phyloP scores from a whole-genome alignment of 768 basidiomycete genomes.

The Collybia mongolica region DNA sequence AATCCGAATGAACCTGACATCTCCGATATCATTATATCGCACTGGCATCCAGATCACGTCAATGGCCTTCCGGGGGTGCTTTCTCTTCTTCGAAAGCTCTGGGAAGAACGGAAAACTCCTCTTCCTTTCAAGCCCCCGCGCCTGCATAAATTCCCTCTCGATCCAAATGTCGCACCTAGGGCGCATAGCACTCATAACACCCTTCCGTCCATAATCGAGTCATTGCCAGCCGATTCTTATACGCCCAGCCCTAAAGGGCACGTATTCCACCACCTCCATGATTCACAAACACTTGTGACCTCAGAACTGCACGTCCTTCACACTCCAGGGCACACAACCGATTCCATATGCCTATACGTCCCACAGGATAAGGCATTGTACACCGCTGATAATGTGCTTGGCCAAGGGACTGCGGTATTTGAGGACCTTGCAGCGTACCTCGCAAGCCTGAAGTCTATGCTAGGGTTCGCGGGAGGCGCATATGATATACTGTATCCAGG shows the following conservation, averaged over 20 bases:
- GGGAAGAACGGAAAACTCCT: slow-evolving; percentile 47
- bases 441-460: slow-evolving; percentile 57
- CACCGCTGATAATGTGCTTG: slow-evolving; percentile 89
- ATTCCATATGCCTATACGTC: slow-evolving; percentile 77
- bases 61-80: slow-evolving; percentile 76
- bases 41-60: slow-evolving; percentile 88
- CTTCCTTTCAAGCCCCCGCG: slow-evolving; percentile 62
- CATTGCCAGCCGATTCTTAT: slow-evolving; percentile 44
- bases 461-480: slow-evolving; percentile 31
- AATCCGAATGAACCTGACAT: slow-evolving; percentile 52
- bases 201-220: slow-evolving; percentile 38
- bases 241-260: slow-evolving; percentile 39
- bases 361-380: slow-evolving; percentile 74
- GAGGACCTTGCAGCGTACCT: slow-evolving; percentile 78
- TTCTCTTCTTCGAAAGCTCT: slow-evolving; percentile 58
- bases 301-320: slow-evolving; percentile 65
- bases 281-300: slow-evolving; percentile 50
- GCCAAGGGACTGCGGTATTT: slow-evolving; percentile 88
- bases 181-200: slow-evolving; percentile 26
- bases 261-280: slow-evolving; percentile 56
- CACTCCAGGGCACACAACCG: slow-evolving; percentile 88
- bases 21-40: slow-evolving; percentile 90
- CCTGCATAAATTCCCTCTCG: slow-evolving; percentile 69
- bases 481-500: slow-evolving; percentile 76
- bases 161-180: slow-evolving; percentile 14